Percentiles rank a stretch among this genome's conserved stretches.
phyloP scores from a whole-genome alignment of 2,329 filamentous ascomycete species.

The Fusarium subtropicale region DNA sequence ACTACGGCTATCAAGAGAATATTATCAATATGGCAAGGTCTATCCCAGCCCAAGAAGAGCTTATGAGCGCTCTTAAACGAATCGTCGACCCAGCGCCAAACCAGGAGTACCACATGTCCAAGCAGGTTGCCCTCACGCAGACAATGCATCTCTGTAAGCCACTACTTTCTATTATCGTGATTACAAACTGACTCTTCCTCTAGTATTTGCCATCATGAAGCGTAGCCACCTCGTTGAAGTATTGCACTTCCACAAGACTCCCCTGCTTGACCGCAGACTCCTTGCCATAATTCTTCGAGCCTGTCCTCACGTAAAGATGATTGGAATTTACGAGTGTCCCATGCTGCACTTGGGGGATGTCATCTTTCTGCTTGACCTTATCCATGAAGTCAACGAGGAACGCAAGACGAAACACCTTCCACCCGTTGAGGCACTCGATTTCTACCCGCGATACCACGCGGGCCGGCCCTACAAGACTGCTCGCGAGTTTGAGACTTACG shows the following conservation, averaged over 20 bases:
- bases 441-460: conserved; percentile 50
- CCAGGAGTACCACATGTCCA: conserved; percentile 16
- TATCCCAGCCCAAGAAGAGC: conserved; percentile 6
- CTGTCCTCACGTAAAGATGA: conserved; percentile 48
- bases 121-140: conserved; percentile 20
- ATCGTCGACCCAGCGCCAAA: conserved; percentile 2
- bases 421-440: conserved; percentile 48
- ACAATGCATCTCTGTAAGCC: conserved; percentile 42
- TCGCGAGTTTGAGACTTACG: conserved; percentile 39
- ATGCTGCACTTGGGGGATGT: conserved; percentile 54
- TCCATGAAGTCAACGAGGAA: conserved; percentile 51
- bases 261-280: conserved; percentile 50
- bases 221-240: conserved; percentile 39
- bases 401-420: conserved; percentile 26
- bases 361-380: conserved; percentile 51
- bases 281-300: conserved; percentile 52
- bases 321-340: conserved; percentile 55
- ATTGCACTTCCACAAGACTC: conserved; percentile 49
- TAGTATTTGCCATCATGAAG: conserved; percentile 44
- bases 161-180: neutral
- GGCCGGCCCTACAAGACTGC: conserved; percentile 41
- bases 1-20: neutral
- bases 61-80: neutral
- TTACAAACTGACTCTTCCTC: conserved; percentile 16
- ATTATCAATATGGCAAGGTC: conserved; percentile 24